These are phyloP conservation scores for Auriscalpium orientale DNA, from an alignment of 768 basidiomycete genomes.

Conservation along the genomic window DNA sequence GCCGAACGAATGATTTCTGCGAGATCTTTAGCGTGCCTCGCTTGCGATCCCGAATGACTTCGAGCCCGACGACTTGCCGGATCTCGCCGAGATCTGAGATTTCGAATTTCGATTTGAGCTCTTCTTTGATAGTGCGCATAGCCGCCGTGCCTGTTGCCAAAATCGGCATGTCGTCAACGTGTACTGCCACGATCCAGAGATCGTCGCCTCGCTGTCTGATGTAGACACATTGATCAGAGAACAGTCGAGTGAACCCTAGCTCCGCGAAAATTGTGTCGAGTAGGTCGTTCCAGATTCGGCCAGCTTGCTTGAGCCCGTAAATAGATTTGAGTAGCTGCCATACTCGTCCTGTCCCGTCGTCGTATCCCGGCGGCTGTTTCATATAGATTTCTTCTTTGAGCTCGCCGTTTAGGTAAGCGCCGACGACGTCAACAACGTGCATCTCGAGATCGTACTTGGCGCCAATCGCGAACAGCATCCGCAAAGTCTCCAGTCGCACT, in stretches of 20 bases:
- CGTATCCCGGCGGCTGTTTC: neutral
- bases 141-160: conserved; percentile 12
- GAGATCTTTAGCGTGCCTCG: conserved; percentile 7
- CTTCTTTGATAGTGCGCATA: conserved; percentile 11
- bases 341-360: neutral
- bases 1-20: conserved; percentile 18
- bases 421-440: conserved; percentile 18
- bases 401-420: conserved; percentile 16
- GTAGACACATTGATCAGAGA: neutral
- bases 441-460: conserved; percentile 19
- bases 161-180: conserved; percentile 25
- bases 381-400: conserved; percentile 6
- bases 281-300: neutral
- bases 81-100: conserved; percentile 22
- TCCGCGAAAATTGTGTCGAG: neutral
- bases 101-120: conserved; percentile 22
- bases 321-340: neutral
- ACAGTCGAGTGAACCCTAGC: neutral
- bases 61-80: conserved; percentile 22
- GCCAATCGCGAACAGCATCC: conserved; percentile 20
- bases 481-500: conserved; percentile 14
- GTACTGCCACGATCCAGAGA: conserved; percentile 2
- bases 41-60: conserved; percentile 19
- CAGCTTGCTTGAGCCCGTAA: neutral
- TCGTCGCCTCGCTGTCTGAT: neutral